These are phyloP conservation scores for Alternaria metachromatica DNA, from an alignment of 2,329 filamentous ascomycete genomes.

Conservation along the genomic window DNA sequence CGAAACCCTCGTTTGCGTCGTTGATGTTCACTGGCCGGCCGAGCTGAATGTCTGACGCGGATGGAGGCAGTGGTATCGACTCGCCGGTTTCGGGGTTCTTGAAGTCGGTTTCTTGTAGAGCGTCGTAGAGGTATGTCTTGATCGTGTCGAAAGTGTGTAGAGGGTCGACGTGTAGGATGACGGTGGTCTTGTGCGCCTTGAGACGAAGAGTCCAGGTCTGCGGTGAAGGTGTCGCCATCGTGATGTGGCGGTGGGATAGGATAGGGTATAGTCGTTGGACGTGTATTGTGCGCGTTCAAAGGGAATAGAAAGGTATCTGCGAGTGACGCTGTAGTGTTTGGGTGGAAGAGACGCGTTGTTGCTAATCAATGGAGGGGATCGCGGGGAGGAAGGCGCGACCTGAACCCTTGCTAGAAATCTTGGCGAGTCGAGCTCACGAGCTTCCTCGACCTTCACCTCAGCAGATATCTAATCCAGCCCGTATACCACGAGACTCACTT, in stretches of 20 bases:
- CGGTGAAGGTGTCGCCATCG: constrained; percentile 34
- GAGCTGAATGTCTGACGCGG: constrained; percentile 50
- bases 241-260: not conserved
- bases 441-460: not conserved
- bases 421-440: constrained; percentile 23
- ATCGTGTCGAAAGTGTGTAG: constrained; percentile 50
- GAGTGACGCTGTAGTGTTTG: not conserved
- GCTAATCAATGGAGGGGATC: constrained; percentile 4
- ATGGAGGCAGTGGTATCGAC: constrained; percentile 47
- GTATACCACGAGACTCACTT: not conserved
- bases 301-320: too few species aligned
- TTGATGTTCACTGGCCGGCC: constrained; percentile 51
- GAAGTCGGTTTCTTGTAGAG: constrained; percentile 50
- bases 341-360: constrained; percentile 1
- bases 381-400: constrained; percentile 15
- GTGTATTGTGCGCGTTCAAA: constrained; percentile 3
- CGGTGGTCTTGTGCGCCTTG: constrained; percentile 55
- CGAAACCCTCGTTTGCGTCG: constrained; percentile 51
- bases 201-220: constrained; percentile 54
- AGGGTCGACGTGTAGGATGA: constrained; percentile 56
- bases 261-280: too few species aligned
- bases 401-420: constrained; percentile 18
- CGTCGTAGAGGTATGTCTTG: constrained; percentile 51
- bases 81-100: constrained; percentile 39
- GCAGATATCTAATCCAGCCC: not conserved